Evolutionary conservation across 768 basidiomycete genomes (phyloP).

Genomic region (Coprinopsis cinerea): DNA sequence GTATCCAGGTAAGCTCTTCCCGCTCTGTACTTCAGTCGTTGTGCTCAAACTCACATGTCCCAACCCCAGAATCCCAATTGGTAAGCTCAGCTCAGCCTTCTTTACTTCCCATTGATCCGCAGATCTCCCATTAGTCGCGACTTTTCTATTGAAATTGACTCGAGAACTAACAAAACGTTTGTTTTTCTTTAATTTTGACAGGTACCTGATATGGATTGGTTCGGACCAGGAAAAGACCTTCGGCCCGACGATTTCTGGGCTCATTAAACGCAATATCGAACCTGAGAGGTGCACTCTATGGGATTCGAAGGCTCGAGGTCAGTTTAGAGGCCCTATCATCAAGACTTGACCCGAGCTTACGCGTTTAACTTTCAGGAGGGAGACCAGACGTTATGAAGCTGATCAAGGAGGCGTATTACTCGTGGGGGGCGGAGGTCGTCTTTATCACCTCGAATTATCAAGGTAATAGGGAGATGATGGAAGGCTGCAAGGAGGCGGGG

Average conservation of each 20-base stretch:
- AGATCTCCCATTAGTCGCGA: neutral
- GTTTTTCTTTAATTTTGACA: conserved; percentile 17
- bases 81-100: conserved; percentile 22
- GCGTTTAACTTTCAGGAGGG: conserved; percentile 34
- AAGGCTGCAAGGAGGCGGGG: conserved; percentile 66
- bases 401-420: conserved; percentile 62
- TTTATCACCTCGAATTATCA: conserved; percentile 79
- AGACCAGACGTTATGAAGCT: conserved; percentile 78
- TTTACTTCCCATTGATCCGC: conserved; percentile 9
- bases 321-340: conserved; percentile 8
- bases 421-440: conserved; percentile 79
- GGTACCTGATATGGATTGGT: conserved; percentile 82
- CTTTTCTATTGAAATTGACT: conserved; percentile 1
- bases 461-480: conserved; percentile 79
- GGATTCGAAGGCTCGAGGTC: conserved; percentile 70
- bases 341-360: neutral
- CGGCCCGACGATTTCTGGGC: conserved; percentile 68
- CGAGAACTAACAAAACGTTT: neutral
- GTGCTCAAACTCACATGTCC: conserved; percentile 8
- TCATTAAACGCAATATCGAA: conserved; percentile 62
- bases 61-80: conserved; percentile 40
- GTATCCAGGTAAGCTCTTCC: conserved; percentile 57
- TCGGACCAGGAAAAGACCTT: conserved; percentile 85
- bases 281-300: conserved; percentile 71
- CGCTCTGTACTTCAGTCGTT: conserved; percentile 3